Percentiles rank a stretch among this genome's conserved stretches.
Evolutionary conservation across 257 asterid genomes (phyloP).

Genomic region (Salvia hispanica): DNA sequence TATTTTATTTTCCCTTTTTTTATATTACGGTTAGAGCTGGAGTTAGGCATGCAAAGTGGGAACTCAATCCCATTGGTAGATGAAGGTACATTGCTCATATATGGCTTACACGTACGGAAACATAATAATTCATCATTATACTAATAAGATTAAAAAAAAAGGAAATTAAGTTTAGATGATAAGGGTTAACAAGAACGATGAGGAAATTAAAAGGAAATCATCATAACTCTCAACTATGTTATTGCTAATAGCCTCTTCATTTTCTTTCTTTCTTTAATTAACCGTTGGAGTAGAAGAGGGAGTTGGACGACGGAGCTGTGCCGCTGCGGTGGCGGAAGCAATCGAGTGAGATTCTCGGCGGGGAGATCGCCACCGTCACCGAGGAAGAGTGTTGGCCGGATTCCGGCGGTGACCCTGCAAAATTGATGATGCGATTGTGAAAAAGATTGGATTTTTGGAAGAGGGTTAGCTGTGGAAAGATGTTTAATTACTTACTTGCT

Average conservation of each 20-base stretch:
- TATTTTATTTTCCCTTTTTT: not conserved
- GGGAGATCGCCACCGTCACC: conserved; percentile 72
- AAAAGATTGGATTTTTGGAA: not conserved
- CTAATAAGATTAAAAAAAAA: not conserved
- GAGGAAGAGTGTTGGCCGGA: conserved; percentile 72
- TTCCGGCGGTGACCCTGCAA: conserved; percentile 75
- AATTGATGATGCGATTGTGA: not conserved
- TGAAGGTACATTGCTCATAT: conserved; percentile 36
- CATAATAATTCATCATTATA: not conserved
- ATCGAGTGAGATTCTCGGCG: conserved; percentile 79
- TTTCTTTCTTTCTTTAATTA: not conserved
- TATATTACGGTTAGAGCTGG: conserved; percentile 34
- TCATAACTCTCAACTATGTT: conserved; percentile 32
- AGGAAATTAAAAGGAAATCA: conserved; percentile 5
- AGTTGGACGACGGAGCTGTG: conserved; percentile 59
- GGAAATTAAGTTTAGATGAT: not conserved
- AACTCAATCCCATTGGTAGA: conserved; percentile 26
- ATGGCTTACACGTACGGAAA: conserved; percentile 29
- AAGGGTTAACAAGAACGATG: conserved; percentile 15
- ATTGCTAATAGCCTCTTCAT: conserved; percentile 25
- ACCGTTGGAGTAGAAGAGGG: conserved; percentile 55
- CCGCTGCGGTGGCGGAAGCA: conserved; percentile 53
- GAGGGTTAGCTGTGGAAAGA: too few species aligned
- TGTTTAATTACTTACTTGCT: conserved; percentile 43
- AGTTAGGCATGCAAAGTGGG: conserved; percentile 41